A percentile compares a stretch with the other conserved stretches of the same genome.
These are phyloP conservation scores for Mycena rosella DNA, from an alignment of 768 basidiomycete genomes.

Conservation along the genomic window DNA sequence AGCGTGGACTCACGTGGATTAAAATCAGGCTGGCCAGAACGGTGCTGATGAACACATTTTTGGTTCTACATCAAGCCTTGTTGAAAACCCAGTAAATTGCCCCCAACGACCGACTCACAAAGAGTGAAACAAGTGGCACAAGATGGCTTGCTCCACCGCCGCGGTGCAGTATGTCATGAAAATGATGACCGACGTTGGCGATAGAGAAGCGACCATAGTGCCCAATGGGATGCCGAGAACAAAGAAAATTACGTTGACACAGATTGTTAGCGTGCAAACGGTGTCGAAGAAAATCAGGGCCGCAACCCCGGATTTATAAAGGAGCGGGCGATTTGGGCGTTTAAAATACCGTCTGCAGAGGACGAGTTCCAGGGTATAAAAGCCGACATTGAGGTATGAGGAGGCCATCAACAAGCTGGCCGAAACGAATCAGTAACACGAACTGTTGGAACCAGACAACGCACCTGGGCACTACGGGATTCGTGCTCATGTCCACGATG, in stretches of 20 bases:
- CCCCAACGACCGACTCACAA: slow-evolving; percentile 19
- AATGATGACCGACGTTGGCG: too few species aligned
- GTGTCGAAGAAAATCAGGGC: background rate
- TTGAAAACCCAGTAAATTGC: background rate
- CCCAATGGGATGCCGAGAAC: background rate
- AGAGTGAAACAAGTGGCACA: slow-evolving; percentile 2
- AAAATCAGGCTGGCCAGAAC: slow-evolving; percentile 4
- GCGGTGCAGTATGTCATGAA: too few species aligned
- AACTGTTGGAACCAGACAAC: too few species aligned
- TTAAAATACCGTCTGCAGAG: background rate
- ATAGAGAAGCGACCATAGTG: too few species aligned
- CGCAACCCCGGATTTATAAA: background rate
- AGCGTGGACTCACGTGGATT: slow-evolving; percentile 1
- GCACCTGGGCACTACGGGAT: too few species aligned
- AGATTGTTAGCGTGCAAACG: background rate
- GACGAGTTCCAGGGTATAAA: background rate
- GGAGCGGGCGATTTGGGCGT: background rate
- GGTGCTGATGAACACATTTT: slow-evolving; percentile 2
- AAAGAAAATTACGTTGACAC: background rate
- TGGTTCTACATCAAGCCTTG: background rate
- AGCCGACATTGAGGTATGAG: background rate
- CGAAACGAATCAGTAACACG: too few species aligned
- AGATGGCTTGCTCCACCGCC: too few species aligned
- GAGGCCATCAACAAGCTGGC: background rate
- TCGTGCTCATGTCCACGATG: too few species aligned